A percentile compares a stretch with the other conserved stretches of the same genome.
Evolutionary conservation across 768 basidiomycete genomes (phyloP).

Genomic region (Podaxis sp.): DNA sequence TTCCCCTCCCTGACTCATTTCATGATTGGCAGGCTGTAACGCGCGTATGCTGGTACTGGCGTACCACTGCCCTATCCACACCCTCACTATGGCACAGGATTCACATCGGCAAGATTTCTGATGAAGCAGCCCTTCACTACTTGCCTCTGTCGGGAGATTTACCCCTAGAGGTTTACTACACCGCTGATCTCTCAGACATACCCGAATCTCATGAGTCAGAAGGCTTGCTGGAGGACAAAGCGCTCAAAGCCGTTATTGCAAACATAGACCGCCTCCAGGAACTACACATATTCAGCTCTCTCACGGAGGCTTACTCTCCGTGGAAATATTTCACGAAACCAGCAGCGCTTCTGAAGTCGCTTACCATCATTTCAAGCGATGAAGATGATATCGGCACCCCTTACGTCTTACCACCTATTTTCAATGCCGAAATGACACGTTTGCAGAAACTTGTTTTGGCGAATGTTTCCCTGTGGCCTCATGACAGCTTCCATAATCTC

Average conservation of each 20-base stretch:
- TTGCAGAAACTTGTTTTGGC: conserved; percentile 13
- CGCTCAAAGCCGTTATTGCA: background rate
- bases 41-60: conserved; percentile 7
- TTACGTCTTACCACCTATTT: conserved; percentile 9
- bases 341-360: background rate
- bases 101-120: conserved; percentile 7
- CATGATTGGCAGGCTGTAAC: conserved; percentile 12
- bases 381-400: conserved; percentile 6
- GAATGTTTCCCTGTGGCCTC: conserved; percentile 14
- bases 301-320: conserved; percentile 6
- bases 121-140: conserved; percentile 3
- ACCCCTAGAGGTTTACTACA: conserved; percentile 11
- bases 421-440: conserved; percentile 1
- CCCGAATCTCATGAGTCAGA: background rate
- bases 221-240: conserved; percentile 1
- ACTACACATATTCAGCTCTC: conserved; percentile 12
- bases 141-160: conserved; percentile 7
- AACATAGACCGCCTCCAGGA: conserved; percentile 5
- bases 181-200: background rate
- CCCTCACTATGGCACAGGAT: conserved; percentile 10
- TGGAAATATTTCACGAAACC: conserved; percentile 12
- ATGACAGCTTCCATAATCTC: conserved; percentile 10
- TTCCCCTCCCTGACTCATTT: conserved; percentile 8
- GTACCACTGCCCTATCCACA: conserved; percentile 8
- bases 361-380: conserved; percentile 13